A percentile compares a stretch with the other conserved stretches of the same genome.
Evolutionary conservation across 164 flowering plant genomes (phyloP).

Genomic region (Chimonanthus salicifolius): DNA sequence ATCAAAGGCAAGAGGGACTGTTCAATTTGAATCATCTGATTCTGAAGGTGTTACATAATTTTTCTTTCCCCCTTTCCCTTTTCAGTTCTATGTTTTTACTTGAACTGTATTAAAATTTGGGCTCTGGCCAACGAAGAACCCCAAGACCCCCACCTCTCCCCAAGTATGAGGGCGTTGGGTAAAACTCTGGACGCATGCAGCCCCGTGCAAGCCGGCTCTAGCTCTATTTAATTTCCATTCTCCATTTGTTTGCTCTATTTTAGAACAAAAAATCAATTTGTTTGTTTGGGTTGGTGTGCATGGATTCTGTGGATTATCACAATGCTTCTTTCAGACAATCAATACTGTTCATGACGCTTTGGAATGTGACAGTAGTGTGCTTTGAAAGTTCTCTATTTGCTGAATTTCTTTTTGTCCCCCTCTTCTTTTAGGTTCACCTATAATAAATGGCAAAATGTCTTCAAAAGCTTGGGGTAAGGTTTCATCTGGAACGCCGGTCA

Average conservation of each 20-base stretch:
- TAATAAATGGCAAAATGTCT: constrained; percentile 6
- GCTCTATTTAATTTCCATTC: not conserved
- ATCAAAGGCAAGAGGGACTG: not conserved
- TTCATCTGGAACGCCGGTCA: constrained; percentile 11
- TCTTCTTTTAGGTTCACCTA: constrained; percentile 22
- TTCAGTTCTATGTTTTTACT: not conserved
- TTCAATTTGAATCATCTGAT: constrained; percentile 1
- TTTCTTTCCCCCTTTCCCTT: not conserved
- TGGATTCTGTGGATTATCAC: not conserved
- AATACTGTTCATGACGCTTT: not conserved
- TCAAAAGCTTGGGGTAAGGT: constrained; percentile 37
- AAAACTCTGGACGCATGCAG: too few species aligned
- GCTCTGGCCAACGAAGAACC: not conserved
- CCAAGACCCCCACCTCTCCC: too few species aligned
- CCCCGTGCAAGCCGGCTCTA: not conserved
- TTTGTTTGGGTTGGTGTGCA: not conserved
- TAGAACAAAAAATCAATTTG: not conserved
- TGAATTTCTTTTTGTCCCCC: not conserved
- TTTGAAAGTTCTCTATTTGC: constrained; percentile 1
- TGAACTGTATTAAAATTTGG: not conserved
- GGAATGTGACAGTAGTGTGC: not conserved
- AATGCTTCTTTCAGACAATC: not conserved
- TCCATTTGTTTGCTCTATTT: not conserved
- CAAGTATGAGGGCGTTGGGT: too few species aligned
- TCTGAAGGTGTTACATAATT: not conserved